Conservation (phyloP, 2,329 filamentous ascomycete species). For the Stagonosporopsis tanaceti region DNA sequence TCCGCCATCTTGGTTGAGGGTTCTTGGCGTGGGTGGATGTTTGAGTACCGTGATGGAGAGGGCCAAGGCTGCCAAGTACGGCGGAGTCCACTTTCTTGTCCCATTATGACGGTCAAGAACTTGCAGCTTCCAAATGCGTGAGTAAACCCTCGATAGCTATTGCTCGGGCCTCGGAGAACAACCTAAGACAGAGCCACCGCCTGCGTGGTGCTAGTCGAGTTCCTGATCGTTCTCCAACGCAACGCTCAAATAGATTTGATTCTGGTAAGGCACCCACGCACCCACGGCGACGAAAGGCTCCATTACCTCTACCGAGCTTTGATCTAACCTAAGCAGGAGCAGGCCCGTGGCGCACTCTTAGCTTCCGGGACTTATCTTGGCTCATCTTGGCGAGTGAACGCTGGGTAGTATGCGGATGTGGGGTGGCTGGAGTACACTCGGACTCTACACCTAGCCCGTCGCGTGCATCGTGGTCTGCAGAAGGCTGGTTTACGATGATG, state of each 20-base stretch:
- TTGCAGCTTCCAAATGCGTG: background rate
- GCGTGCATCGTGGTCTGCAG: background rate
- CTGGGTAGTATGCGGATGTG: constrained; percentile 2
- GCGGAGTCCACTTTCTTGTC: constrained; percentile 25
- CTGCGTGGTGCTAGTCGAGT: background rate
- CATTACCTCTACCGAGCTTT: background rate
- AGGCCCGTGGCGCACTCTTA: constrained; percentile 7
- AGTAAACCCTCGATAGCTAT: too few species aligned
- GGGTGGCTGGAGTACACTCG: constrained; percentile 6
- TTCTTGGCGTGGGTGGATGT: constrained; percentile 30
- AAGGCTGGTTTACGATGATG: too few species aligned
- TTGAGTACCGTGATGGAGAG: constrained; percentile 44
- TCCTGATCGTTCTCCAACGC: background rate
- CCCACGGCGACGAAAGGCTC: background rate
- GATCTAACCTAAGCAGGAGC: background rate
- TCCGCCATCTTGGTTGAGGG: constrained; percentile 5
- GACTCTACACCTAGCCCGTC: background rate
- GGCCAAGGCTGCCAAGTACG: constrained; percentile 22
- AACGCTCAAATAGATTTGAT: too few species aligned
- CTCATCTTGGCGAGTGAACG: constrained; percentile 16
- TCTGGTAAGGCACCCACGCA: background rate
- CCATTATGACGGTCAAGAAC: constrained; percentile 17
- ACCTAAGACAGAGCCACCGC: background rate
- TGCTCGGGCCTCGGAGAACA: too few species aligned
- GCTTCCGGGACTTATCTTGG: constrained; percentile 27